phyloP scores from a whole-genome alignment of 108 stramenopile species.

The Ochromonas danica region DNA sequence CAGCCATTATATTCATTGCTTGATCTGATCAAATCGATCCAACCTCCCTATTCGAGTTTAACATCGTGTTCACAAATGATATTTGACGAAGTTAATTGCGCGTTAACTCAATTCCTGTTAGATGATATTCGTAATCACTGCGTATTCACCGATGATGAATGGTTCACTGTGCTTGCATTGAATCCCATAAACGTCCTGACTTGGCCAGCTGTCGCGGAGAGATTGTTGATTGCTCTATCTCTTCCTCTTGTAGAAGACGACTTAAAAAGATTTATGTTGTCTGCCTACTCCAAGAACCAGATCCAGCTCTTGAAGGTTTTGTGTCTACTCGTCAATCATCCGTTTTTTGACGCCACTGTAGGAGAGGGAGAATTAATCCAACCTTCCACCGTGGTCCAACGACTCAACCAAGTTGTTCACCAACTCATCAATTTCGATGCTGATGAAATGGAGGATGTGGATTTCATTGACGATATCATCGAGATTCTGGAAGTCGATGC shows the following conservation, averaged over 20 bases:
- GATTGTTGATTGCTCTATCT: not conserved
- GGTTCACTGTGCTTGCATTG: not conserved
- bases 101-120: not conserved
- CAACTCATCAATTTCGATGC: no score
- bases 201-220: conserved; percentile 2
- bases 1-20: not conserved
- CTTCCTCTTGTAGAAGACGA: not conserved
- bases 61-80: not conserved
- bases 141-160: not conserved
- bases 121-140: not conserved
- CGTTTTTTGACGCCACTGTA: not conserved
- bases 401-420: no score
- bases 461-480: no score
- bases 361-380: no score
- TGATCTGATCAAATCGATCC: not conserved
- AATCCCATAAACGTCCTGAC: conserved; percentile 11
- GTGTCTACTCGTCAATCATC: not conserved
- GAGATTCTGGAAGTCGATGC: no score
- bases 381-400: no score
- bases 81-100: conserved; percentile 20
- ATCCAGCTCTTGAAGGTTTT: no score
- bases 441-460: no score
- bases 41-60: not conserved
- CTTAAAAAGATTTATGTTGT: not conserved
- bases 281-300: no score